Percentiles rank a stretch among this genome's conserved stretches.
Conservation (phyloP, 768 basidiomycete species). For the Boletus vinaceobasis region DNA sequence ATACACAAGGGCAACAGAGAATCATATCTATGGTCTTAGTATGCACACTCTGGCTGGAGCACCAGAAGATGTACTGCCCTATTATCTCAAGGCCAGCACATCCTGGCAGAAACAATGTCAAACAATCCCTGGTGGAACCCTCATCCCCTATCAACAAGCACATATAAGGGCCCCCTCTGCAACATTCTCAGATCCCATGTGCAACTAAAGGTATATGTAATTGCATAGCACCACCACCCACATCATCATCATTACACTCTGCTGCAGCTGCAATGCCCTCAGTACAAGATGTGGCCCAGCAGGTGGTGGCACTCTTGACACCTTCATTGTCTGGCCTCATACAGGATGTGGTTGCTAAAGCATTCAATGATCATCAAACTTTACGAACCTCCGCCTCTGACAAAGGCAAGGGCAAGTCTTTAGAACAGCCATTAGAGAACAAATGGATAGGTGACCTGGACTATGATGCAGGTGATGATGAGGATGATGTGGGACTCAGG, state of each 20-base stretch:
- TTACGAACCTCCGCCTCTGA: no score
- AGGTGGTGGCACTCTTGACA: not conserved
- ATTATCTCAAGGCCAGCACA: not conserved
- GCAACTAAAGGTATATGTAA: not conserved
- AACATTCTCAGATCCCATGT: no score
- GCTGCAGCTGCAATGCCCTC: no score
- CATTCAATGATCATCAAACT: no score
- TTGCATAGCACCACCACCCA: not conserved
- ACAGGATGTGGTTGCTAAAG: no score
- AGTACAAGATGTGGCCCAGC: not conserved
- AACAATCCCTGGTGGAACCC: not conserved
- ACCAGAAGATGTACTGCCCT: not conserved
- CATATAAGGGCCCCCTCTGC: no score
- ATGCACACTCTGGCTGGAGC: not conserved
- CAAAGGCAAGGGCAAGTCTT: no score
- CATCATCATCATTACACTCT: not conserved
- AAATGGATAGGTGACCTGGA: no score
- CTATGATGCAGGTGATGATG: no score
- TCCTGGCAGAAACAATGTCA: not conserved
- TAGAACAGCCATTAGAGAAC: no score
- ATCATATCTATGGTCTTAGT: not conserved
- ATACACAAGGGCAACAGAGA: not conserved
- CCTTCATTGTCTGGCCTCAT: not conserved
- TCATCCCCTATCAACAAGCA: not conserved
- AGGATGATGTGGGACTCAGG: no score